Conservation (phyloP, 345 rosid species). For the Eucalyptus caleyi region DNA sequence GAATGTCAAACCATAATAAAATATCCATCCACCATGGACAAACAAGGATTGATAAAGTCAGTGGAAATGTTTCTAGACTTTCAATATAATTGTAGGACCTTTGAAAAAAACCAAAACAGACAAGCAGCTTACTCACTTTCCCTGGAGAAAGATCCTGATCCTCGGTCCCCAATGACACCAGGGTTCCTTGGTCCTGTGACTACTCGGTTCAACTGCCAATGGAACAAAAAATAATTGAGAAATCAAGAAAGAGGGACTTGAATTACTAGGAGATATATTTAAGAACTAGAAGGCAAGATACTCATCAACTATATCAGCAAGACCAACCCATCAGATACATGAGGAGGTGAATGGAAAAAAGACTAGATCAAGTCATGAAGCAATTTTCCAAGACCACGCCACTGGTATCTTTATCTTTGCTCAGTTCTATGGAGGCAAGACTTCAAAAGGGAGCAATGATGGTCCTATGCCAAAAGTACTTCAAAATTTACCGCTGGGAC, state of each 20-base stretch:
- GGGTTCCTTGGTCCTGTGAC: slow-evolving; percentile 91
- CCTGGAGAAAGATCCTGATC: slow-evolving; percentile 92
- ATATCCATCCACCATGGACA: background rate
- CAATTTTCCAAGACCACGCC: background rate
- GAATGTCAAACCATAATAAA: background rate
- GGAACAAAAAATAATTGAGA: background rate
- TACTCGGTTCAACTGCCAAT: slow-evolving; percentile 73
- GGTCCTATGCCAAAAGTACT: background rate
- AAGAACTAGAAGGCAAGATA: background rate
- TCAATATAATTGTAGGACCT: background rate
- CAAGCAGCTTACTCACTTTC: slow-evolving; percentile 65
- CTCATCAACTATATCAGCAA: background rate
- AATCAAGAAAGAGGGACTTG: background rate
- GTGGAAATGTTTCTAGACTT: background rate
- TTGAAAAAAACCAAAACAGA: background rate
- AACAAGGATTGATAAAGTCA: background rate
- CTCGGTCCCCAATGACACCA: slow-evolving; percentile 91
- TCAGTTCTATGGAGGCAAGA: background rate
- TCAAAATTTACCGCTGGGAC: background rate
- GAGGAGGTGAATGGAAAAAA: background rate
- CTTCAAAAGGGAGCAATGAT: background rate
- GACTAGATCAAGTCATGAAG: background rate
- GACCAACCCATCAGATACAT: background rate
- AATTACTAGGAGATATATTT: background rate
- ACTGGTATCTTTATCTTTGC: background rate